phyloP scores from a whole-genome alignment of 495 filamentous ascomycete species.

The Delitschia confertaspora region DNA sequence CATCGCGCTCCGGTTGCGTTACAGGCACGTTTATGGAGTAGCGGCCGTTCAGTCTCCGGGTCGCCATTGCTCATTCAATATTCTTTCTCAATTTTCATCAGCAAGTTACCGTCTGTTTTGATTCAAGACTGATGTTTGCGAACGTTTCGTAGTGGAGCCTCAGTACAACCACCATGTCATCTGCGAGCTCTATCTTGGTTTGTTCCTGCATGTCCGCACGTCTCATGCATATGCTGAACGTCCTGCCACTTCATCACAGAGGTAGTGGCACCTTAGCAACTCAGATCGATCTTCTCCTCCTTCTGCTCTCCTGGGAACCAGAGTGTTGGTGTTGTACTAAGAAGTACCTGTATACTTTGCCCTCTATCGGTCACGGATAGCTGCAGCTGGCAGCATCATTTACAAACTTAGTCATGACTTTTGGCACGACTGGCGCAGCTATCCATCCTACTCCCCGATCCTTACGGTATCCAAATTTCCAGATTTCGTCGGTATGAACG shows the following conservation, averaged over 20 bases:
- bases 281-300: background rate
- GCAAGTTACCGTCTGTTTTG: too few species aligned
- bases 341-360: background rate
- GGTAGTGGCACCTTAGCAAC: background rate
- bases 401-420: background rate
- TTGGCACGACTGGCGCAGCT: background rate
- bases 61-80: background rate
- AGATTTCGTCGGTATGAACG: background rate
- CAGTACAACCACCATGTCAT: slow-evolving; percentile 1
- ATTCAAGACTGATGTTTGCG: too few species aligned
- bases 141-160: background rate
- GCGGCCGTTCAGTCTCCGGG: background rate
- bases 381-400: background rate
- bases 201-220: slow-evolving; percentile 5
- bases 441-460: background rate
- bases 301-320: background rate
- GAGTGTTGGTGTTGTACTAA: slow-evolving; percentile 1
- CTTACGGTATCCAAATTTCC: background rate
- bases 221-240: slow-evolving; percentile 1
- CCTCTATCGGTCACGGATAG: background rate
- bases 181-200: background rate
- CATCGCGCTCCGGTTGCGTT: background rate
- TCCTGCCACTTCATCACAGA: background rate
- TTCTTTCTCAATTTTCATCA: too few species aligned
- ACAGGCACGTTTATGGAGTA: background rate